Evolutionary conservation across 352 stramenopile species (phyloP).

Genomic region (Pythium sp.): DNA sequence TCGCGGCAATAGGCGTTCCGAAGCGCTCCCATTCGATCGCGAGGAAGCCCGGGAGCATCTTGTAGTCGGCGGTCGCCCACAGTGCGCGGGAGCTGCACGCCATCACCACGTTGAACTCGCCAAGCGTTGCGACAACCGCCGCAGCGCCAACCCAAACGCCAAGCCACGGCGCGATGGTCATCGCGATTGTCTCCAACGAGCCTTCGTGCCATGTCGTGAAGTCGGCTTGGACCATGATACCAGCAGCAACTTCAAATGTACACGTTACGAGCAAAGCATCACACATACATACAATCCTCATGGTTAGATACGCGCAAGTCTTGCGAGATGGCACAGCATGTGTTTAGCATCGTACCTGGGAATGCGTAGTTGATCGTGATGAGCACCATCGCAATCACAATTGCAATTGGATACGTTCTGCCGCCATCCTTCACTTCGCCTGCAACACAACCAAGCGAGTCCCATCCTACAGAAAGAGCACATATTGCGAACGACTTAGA

Average conservation of each 20-base stretch:
- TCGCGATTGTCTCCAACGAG: conserved; percentile 73
- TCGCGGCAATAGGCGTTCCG: conserved; percentile 69
- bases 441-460: conserved; percentile 82
- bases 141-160: conserved; percentile 79
- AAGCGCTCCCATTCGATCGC: conserved; percentile 71
- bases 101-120: conserved; percentile 88
- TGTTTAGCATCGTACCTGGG: conserved; percentile 31
- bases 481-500: not conserved
- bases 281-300: not conserved
- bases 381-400: conserved; percentile 75
- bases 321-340: not conserved
- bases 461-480: conserved; percentile 41
- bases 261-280: not conserved
- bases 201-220: conserved; percentile 70
- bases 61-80: conserved; percentile 82
- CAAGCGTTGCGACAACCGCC: conserved; percentile 73
- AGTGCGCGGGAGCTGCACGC: conserved; percentile 76
- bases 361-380: conserved; percentile 88
- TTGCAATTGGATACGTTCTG: conserved; percentile 79
- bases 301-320: not conserved
- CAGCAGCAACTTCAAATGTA: conserved; percentile 41
- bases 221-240: conserved; percentile 77
- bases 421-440: conserved; percentile 82
- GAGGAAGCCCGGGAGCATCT: conserved; percentile 73
- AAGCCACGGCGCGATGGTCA: conserved; percentile 67